phyloP scores from a whole-genome alignment of 2,329 filamentous ascomycete genomes.

The Rutstroemia sp. region DNA sequence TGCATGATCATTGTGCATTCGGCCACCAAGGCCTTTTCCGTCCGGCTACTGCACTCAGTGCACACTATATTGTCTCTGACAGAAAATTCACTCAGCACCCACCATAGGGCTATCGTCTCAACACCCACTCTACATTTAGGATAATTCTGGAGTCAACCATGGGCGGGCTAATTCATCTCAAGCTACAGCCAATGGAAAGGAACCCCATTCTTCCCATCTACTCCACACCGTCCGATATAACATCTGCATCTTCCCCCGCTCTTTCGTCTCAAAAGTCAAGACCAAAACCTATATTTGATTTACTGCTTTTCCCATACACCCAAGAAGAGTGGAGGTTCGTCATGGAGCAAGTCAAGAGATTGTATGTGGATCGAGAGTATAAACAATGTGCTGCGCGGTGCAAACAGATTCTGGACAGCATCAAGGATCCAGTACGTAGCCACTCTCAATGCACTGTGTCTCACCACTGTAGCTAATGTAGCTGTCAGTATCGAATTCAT shows the following conservation, averaged over 20 bases:
- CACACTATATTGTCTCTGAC: not conserved
- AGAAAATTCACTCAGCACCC: not conserved
- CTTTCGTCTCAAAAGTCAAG: conserved; percentile 6
- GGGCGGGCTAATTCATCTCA: conserved; percentile 6
- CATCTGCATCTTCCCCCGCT: not conserved
- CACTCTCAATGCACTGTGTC: not conserved
- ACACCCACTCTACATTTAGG: not conserved
- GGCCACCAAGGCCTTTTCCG: conserved; percentile 1
- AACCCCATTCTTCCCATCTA: not conserved
- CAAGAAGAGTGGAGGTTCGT: conserved; percentile 23
- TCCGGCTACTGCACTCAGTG: not conserved
- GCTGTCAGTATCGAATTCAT: conserved; percentile 18
- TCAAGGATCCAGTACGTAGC: conserved; percentile 24
- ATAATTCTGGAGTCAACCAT: not conserved
- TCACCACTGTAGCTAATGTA: conserved; percentile 3
- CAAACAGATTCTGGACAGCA: conserved; percentile 23
- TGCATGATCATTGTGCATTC: conserved; percentile 3
- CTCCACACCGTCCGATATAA: conserved; percentile 2
- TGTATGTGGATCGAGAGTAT: conserved; percentile 25
- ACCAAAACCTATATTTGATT: conserved; percentile 11
- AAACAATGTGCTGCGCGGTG: conserved; percentile 26
- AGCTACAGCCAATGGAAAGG: conserved; percentile 5
- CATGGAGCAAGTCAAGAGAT: conserved; percentile 26
- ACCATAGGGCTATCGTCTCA: not conserved
- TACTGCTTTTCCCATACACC: conserved; percentile 21